These are phyloP conservation scores for Blastomyces parvus DNA, from an alignment of 2,329 filamentous ascomycete species.

Conservation along the genomic window DNA sequence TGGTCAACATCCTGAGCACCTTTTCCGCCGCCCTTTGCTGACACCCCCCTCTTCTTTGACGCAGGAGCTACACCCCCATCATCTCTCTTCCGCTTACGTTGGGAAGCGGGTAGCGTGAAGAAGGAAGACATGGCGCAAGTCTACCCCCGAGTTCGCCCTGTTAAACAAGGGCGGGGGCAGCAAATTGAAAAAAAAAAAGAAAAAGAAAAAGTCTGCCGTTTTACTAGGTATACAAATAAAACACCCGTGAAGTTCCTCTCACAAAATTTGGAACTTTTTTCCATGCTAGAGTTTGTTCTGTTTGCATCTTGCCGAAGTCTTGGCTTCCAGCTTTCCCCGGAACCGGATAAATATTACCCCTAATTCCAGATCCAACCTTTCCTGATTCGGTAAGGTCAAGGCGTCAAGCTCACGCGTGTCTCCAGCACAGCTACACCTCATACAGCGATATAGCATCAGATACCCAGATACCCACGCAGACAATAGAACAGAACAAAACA, in stretches of 20 bases:
- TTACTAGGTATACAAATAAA: not conserved
- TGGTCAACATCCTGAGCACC: constrained; percentile 35
- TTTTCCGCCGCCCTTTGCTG: constrained; percentile 31
- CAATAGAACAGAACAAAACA: not conserved
- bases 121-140: constrained; percentile 70
- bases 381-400: constrained; percentile 18
- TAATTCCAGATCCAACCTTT: constrained; percentile 24
- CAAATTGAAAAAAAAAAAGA: not conserved
- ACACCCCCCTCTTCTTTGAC: constrained; percentile 38
- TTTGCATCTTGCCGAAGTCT: constrained; percentile 23
- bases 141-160: not conserved
- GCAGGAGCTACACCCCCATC: constrained; percentile 35
- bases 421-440: not conserved
- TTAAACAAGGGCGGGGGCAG: not conserved
- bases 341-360: constrained; percentile 25
- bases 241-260: not conserved
- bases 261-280: constrained; percentile 11
- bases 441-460: not conserved
- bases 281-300: constrained; percentile 29
- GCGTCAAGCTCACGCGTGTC: constrained; percentile 36
- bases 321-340: constrained; percentile 10
- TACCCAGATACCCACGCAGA: not conserved
- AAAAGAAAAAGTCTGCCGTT: not conserved
- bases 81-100: constrained; percentile 81
- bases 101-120: constrained; percentile 77